These are phyloP conservation scores for Pseudonitzschia delicatissima DNA, from an alignment of 108 stramenopile genomes.

Conservation along the genomic window DNA sequence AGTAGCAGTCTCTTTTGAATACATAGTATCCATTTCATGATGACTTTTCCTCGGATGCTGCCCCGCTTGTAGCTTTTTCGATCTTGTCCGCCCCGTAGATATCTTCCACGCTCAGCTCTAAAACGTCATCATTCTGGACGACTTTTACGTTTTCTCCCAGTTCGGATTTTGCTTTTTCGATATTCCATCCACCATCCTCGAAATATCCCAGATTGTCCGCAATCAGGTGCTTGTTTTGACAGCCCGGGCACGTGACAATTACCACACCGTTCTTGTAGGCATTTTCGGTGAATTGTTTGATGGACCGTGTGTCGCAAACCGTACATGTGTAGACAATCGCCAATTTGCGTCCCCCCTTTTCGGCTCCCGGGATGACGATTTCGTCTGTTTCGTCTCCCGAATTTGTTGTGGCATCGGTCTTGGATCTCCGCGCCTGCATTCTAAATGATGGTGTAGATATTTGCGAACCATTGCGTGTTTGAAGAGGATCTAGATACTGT, in stretches of 20 bases:
- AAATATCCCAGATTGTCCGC: slow-evolving; percentile 86
- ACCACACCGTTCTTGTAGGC: slow-evolving; percentile 95
- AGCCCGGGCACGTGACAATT: slow-evolving; percentile 91
- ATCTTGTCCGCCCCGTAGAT: slow-evolving; percentile 42
- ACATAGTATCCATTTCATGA: too few species aligned
- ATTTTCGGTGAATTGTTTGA: slow-evolving; percentile 91
- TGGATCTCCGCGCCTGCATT: too few species aligned
- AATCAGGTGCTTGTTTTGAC: slow-evolving; percentile 92
- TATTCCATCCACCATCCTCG: slow-evolving; percentile 56
- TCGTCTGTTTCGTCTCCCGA: not conserved
- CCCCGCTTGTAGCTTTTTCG: slow-evolving; percentile 64
- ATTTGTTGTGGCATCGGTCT: too few species aligned
- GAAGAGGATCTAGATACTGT: too few species aligned
- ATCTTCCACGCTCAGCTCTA: slow-evolving; percentile 79
- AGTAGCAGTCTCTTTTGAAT: too few species aligned
- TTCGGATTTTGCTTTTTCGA: slow-evolving; percentile 57
- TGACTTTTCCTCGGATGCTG: not conserved
- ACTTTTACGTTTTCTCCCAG: slow-evolving; percentile 62
- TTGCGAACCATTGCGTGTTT: too few species aligned
- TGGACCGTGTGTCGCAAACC: slow-evolving; percentile 94
- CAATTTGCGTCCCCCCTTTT: slow-evolving; percentile 67
- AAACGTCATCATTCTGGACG: slow-evolving; percentile 64
- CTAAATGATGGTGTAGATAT: too few species aligned
- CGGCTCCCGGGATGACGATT: slow-evolving; percentile 35
- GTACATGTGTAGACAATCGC: slow-evolving; percentile 90